phyloP scores from a whole-genome alignment of 2,329 filamentous ascomycete genomes.

The Graphiopsis chlorocephala region DNA sequence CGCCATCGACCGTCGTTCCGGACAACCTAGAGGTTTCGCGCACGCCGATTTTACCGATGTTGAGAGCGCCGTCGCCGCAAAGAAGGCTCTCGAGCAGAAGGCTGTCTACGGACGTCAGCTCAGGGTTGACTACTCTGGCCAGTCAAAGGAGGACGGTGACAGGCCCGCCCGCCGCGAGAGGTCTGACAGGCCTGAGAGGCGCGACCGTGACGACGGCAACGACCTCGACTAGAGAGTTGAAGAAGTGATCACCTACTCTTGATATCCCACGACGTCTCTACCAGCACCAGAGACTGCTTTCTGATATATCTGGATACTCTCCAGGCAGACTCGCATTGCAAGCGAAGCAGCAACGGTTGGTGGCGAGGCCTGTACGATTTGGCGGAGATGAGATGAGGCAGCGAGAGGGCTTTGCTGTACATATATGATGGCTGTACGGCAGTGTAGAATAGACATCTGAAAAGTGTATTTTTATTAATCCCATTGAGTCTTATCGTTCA shows the following conservation, averaged over 20 bases:
- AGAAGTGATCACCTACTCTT: not conserved
- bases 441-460: not conserved
- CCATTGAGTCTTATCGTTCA: not conserved
- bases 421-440: not conserved
- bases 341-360: not conserved
- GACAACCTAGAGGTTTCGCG: constrained; percentile 77
- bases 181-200: not conserved
- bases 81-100: constrained; percentile 55
- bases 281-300: not conserved
- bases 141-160: not conserved
- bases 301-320: not conserved
- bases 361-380: not conserved
- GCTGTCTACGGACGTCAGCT: constrained; percentile 65
- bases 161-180: not conserved
- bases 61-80: constrained; percentile 61
- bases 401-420: not conserved
- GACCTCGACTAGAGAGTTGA: not conserved
- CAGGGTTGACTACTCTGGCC: constrained; percentile 60
- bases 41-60: constrained; percentile 76
- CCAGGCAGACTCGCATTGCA: not conserved
- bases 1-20: constrained; percentile 76
- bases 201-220: not conserved
- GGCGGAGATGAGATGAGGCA: not conserved
- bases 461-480: not conserved
- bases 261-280: not conserved